Conservation (phyloP, 2,329 filamentous ascomycete genomes). For the Fusarium sp. region DNA sequence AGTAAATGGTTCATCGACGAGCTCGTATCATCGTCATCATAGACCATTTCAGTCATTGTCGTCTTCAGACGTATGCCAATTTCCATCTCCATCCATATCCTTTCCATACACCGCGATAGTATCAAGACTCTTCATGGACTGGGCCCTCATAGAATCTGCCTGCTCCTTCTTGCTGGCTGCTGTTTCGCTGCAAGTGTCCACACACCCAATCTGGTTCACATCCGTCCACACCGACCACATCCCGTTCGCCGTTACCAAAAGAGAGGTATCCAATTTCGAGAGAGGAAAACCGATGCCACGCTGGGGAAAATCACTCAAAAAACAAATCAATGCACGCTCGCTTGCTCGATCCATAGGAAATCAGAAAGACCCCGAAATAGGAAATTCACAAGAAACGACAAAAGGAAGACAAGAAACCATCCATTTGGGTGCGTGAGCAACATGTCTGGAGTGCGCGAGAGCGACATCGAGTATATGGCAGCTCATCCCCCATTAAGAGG, state of each 20-base stretch:
- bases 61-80: constrained; percentile 31
- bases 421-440: constrained; percentile 60
- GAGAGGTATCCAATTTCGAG: constrained; percentile 40
- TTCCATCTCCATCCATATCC: constrained; percentile 24
- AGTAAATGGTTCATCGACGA: constrained; percentile 40
- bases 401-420: constrained; percentile 47
- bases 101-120: constrained; percentile 27
- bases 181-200: constrained; percentile 34
- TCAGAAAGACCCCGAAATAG: constrained; percentile 44
- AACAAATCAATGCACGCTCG: constrained; percentile 47
- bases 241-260: constrained; percentile 36
- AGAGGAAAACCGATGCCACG: constrained; percentile 38
- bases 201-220: constrained; percentile 7
- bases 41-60: constrained; percentile 41
- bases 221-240: constrained; percentile 10
- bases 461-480: constrained; percentile 46
- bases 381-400: constrained; percentile 45
- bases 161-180: constrained; percentile 35
- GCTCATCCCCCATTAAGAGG: constrained; percentile 37
- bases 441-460: constrained; percentile 53
- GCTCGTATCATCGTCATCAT: constrained; percentile 42
- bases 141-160: constrained; percentile 39
- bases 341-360: constrained; percentile 50
- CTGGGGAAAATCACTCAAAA: constrained; percentile 45
- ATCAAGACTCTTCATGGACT: constrained; percentile 40